phyloP scores from a whole-genome alignment of 1,139 yeast genomes.

The Geotrichum cucujoidarum region DNA sequence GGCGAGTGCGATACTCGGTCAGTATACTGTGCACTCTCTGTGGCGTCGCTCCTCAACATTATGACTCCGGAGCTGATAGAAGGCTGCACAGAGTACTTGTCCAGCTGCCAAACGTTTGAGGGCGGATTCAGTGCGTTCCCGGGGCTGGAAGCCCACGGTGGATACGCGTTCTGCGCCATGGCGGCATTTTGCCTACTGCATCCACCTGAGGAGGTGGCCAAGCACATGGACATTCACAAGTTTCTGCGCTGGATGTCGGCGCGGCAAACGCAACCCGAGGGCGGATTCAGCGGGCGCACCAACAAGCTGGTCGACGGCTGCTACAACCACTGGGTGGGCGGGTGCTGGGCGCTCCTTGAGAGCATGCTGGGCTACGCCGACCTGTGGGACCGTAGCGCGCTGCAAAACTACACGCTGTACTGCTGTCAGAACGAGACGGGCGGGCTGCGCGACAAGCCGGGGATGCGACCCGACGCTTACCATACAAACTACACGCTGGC shows the following conservation, averaged over 20 bases:
- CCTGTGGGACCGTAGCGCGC: conserved; percentile 49
- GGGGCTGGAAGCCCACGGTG: conserved; percentile 90
- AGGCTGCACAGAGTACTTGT: conserved; percentile 58
- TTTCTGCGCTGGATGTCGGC: conserved; percentile 56
- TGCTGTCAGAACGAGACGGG: conserved; percentile 69
- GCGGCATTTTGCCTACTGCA: conserved; percentile 59
- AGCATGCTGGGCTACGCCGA: conserved; percentile 38
- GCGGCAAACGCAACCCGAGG: conserved; percentile 69
- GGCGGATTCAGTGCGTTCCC: conserved; percentile 92
- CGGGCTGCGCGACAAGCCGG: conserved; percentile 88
- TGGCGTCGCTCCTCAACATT: conserved; percentile 62
- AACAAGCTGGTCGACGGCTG: conserved; percentile 96
- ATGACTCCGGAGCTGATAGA: conserved; percentile 56
- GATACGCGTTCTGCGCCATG: conserved; percentile 85
- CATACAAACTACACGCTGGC: conserved; percentile 82
- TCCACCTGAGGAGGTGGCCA: conserved; percentile 33
- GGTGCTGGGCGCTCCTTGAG: conserved; percentile 61
- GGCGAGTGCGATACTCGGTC: conserved; percentile 90
- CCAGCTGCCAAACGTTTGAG: conserved; percentile 78
- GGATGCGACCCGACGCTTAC: conserved; percentile 72
- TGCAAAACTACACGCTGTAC: conserved; percentile 61
- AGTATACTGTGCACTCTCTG: conserved; percentile 76
- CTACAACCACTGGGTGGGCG: conserved; percentile 95
- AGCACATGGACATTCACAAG: conserved; percentile 28
- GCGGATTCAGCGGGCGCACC: conserved; percentile 85